Conservation (phyloP, 345 rosid genomes). For the Draba incana region DNA sequence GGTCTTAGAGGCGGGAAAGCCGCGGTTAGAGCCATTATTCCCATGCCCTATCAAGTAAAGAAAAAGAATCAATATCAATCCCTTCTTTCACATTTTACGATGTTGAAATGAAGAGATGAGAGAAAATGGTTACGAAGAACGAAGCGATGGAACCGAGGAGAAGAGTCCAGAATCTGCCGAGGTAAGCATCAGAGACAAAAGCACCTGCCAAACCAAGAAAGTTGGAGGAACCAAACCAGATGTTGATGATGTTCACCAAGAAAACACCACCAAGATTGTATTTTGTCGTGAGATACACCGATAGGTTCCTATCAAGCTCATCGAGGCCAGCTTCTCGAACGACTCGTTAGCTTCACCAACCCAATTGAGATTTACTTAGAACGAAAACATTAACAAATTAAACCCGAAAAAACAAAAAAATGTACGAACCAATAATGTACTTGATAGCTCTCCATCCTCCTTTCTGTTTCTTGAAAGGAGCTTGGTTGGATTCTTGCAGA, state of each 20-base stretch:
- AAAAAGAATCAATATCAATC: neutral
- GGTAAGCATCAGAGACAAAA: slow-evolving; percentile 60
- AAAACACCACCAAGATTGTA: slow-evolving; percentile 63
- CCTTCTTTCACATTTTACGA: neutral
- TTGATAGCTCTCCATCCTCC: slow-evolving; percentile 59
- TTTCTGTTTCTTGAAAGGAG: slow-evolving; percentile 15
- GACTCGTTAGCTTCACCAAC: slow-evolving; percentile 59
- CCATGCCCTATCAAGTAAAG: slow-evolving; percentile 59
- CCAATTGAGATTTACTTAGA: neutral
- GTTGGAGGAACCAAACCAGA: slow-evolving; percentile 69
- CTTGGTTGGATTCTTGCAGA: slow-evolving; percentile 23
- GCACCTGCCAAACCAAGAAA: slow-evolving; percentile 65
- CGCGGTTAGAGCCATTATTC: slow-evolving; percentile 57
- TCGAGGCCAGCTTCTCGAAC: slow-evolving; percentile 76
- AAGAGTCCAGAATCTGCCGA: slow-evolving; percentile 65
- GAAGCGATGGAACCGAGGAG: slow-evolving; percentile 57
- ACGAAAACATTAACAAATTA: neutral
- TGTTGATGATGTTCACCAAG: slow-evolving; percentile 55
- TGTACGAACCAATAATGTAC: slow-evolving; percentile 46
- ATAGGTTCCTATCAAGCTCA: slow-evolving; percentile 61
- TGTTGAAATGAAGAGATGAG: slow-evolving; percentile 4
- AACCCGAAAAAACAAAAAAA: neutral
- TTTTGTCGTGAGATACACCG: slow-evolving; percentile 52
- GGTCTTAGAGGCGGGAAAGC: slow-evolving; percentile 52
- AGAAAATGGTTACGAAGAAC: slow-evolving; percentile 47